These are phyloP conservation scores for Oidiodendron maius DNA, from an alignment of 495 filamentous ascomycete genomes.

Conservation along the genomic window DNA sequence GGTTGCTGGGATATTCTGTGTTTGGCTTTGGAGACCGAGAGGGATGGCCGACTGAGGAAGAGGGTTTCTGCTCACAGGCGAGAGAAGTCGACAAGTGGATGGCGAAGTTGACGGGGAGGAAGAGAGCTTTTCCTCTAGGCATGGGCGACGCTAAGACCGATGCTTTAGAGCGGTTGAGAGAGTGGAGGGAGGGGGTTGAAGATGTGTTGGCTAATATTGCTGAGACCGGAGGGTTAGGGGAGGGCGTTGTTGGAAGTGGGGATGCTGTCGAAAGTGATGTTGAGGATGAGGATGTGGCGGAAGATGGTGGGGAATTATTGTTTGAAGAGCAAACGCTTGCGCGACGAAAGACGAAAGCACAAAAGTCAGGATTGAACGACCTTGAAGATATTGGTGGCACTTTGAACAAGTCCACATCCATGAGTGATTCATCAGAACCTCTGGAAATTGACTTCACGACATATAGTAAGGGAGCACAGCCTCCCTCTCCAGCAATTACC, in stretches of 20 bases:
- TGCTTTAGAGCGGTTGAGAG: constrained; percentile 53
- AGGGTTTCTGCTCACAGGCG: constrained; percentile 89
- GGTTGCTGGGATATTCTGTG: constrained; percentile 78
- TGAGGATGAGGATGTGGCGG: constrained; percentile 45
- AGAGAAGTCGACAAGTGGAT: constrained; percentile 90
- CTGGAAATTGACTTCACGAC: constrained; percentile 87
- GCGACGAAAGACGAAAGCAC: constrained; percentile 27
- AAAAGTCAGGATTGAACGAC: constrained; percentile 56
- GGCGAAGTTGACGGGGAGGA: constrained; percentile 79
- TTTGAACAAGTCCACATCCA: constrained; percentile 35
- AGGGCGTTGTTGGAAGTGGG: constrained; percentile 76
- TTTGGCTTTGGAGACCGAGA: constrained; percentile 91
- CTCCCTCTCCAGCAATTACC: constrained; percentile 28
- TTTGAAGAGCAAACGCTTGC: constrained; percentile 20
- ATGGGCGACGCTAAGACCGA: constrained; percentile 80
- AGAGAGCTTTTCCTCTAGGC: constrained; percentile 75
- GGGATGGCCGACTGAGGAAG: constrained; percentile 83
- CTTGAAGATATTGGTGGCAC: constrained; percentile 77
- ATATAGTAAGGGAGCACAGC: constrained; percentile 38
- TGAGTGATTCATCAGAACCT: constrained; percentile 31
- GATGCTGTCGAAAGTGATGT: constrained; percentile 79
- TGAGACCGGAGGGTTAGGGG: constrained; percentile 60
- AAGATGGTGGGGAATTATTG: constrained; percentile 48
- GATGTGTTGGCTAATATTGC: constrained; percentile 61
- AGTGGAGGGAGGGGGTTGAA: constrained; percentile 73